phyloP scores from a whole-genome alignment of 352 stramenopile genomes.

The Phytophthora pisi region DNA sequence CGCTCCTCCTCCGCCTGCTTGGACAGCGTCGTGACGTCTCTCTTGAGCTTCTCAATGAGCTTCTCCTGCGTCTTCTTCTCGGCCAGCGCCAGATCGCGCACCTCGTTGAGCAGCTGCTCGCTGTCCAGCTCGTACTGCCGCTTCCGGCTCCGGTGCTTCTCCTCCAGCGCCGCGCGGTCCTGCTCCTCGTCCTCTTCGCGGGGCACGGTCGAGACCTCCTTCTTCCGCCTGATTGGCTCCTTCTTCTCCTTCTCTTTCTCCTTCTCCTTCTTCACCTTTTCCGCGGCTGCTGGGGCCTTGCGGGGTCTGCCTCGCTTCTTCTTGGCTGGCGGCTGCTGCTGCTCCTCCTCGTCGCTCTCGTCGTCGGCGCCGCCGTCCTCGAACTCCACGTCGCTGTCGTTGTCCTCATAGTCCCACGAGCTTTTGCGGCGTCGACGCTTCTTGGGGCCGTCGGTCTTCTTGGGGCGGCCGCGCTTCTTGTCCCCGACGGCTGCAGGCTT shows the following conservation, averaged over 20 bases:
- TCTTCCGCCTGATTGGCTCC: constrained; percentile 18
- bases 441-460: constrained; percentile 11
- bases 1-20: constrained; percentile 55
- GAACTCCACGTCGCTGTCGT: constrained; percentile 34
- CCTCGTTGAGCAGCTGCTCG: constrained; percentile 66
- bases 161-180: constrained; percentile 24
- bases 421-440: constrained; percentile 29
- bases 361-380: constrained; percentile 11
- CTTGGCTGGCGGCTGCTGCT: constrained; percentile 20
- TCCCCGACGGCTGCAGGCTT: neutral
- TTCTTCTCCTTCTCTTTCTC: constrained; percentile 27
- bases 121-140: constrained; percentile 71
- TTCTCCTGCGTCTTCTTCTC: constrained; percentile 80
- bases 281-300: constrained; percentile 14
- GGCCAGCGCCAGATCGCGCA: constrained; percentile 57
- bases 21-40: constrained; percentile 64
- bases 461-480: constrained; percentile 18
- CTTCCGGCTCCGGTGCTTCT: constrained; percentile 60
- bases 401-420: constrained; percentile 41
- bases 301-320: constrained; percentile 21
- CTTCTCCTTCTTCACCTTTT: constrained; percentile 12
- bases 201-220: constrained; percentile 10
- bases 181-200: constrained; percentile 22
- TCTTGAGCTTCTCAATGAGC: constrained; percentile 72
- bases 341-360: constrained; percentile 31